Conservation (phyloP, 2,329 filamentous ascomycete species). For the Claviceps sp. region DNA sequence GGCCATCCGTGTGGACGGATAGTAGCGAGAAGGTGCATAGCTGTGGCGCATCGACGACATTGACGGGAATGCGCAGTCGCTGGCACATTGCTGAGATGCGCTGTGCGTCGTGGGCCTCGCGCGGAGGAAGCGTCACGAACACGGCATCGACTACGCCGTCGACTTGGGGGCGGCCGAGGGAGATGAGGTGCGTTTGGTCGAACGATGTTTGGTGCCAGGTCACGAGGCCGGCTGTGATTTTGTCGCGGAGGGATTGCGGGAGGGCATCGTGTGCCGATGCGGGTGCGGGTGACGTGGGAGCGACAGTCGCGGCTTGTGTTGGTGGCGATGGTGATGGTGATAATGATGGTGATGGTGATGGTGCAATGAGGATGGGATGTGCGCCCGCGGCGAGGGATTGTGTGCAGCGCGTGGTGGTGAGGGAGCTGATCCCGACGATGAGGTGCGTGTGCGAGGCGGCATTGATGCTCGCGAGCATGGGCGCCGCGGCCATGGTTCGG, state of each 20-base stretch:
- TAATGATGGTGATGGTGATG: conserved; percentile 44
- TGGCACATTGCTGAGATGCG: conserved; percentile 65
- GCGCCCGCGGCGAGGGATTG: conserved; percentile 76
- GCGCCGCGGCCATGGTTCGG: not conserved
- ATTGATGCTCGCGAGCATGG: conserved; percentile 58
- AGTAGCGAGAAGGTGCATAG: conserved; percentile 85
- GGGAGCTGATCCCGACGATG: conserved; percentile 71
- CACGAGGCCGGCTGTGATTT: conserved; percentile 52
- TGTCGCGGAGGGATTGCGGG: conserved; percentile 44
- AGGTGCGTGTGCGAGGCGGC: conserved; percentile 63
- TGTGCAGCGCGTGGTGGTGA: conserved; percentile 72
- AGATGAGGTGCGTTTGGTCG: conserved; percentile 56
- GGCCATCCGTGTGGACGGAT: conserved; percentile 79
- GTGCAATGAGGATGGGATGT: conserved; percentile 63
- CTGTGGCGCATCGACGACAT: conserved; percentile 75
- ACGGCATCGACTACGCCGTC: conserved; percentile 75
- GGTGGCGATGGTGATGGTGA: conserved; percentile 27
- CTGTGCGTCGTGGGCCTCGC: conserved; percentile 32
- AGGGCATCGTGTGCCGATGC: conserved; percentile 42
- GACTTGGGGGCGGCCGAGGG: conserved; percentile 68
- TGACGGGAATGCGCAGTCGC: conserved; percentile 75
- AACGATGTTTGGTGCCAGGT: conserved; percentile 56
- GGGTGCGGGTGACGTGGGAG: too few relatives aligned
- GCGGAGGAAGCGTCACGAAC: conserved; percentile 59
- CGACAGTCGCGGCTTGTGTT: not conserved